Evolutionary conservation across 108 stramenopile species (phyloP).

Genomic region (Nitzschia inconspicua): DNA sequence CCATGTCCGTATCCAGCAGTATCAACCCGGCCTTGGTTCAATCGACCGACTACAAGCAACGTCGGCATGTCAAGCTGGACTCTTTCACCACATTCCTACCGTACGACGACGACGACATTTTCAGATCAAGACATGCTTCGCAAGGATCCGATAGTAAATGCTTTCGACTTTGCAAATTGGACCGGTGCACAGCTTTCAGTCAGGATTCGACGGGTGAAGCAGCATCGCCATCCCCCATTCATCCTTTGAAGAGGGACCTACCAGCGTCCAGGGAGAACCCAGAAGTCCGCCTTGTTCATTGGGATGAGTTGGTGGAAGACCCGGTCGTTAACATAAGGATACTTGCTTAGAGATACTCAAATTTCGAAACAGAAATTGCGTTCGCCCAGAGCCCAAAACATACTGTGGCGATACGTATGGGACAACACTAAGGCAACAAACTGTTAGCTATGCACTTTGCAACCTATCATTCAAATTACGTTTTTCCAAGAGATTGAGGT

Average conservation of each 20-base stretch:
- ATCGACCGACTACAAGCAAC: background rate
- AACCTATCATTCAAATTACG: no score
- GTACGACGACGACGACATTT: background rate
- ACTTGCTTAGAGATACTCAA: no score
- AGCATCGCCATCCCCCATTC: background rate
- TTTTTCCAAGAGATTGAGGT: no score
- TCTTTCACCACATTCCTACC: background rate
- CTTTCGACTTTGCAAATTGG: conserved; percentile 5
- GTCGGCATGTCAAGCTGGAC: background rate
- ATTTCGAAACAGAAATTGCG: background rate
- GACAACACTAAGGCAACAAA: no score
- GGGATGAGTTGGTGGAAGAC: conserved; percentile 16
- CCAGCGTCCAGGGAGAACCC: background rate
- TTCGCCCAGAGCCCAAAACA: background rate
- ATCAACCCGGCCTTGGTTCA: background rate
- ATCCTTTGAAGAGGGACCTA: background rate
- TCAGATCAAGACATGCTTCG: background rate
- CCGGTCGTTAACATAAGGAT: no score
- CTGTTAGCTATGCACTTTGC: no score
- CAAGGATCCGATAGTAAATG: background rate
- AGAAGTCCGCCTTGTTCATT: conserved; percentile 9
- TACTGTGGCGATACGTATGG: no score
- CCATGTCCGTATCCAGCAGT: no score
- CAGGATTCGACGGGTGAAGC: conserved; percentile 7
- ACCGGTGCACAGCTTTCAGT: conserved; percentile 25